These are phyloP conservation scores for Hanseniaspora jakobsenii DNA, from an alignment of 805 yeast species.

Conservation along the genomic window DNA sequence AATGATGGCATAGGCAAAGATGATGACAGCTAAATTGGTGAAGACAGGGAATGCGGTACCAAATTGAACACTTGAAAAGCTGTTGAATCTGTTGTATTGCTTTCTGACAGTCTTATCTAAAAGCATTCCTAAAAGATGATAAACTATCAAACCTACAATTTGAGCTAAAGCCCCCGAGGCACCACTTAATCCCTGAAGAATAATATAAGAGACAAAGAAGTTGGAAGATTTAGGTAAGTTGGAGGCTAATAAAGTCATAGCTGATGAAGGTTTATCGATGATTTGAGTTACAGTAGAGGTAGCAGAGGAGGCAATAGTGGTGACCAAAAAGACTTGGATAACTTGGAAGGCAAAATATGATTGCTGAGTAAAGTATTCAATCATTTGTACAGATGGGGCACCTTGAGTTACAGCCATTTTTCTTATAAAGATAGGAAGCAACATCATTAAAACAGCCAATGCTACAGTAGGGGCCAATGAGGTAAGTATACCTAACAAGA, in stretches of 20 bases:
- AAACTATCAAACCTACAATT: constrained; percentile 44
- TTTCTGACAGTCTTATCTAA: constrained; percentile 58
- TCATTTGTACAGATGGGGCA: constrained; percentile 40
- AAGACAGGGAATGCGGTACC: constrained; percentile 71
- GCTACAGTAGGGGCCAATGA: constrained; percentile 58
- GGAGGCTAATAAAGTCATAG: constrained; percentile 48
- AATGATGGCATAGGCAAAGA: constrained; percentile 55
- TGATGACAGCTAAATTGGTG: constrained; percentile 57
- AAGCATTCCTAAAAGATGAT: constrained; percentile 43
- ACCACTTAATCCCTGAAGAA: constrained; percentile 55
- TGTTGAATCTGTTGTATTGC: constrained; percentile 48
- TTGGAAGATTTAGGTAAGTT: constrained; percentile 64
- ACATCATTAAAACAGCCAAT: constrained; percentile 51
- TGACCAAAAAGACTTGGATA: constrained; percentile 57
- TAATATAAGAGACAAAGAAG: constrained; percentile 55
- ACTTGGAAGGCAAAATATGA: constrained; percentile 60
- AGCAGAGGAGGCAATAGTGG: constrained; percentile 61
- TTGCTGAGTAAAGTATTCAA: constrained; percentile 55
- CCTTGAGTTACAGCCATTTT: constrained; percentile 52
- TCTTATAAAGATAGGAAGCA: constrained; percentile 55
- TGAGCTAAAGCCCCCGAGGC: constrained; percentile 58
- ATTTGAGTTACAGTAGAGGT: constrained; percentile 55
- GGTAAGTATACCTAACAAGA: constrained; percentile 50
- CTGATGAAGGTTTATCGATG: constrained; percentile 44
- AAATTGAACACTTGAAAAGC: constrained; percentile 46